Evolutionary conservation across 1,139 yeast species (phyloP), one percentile per base, ranked within the genome.

Genomic region (Taiozyma onychis): DNA sequence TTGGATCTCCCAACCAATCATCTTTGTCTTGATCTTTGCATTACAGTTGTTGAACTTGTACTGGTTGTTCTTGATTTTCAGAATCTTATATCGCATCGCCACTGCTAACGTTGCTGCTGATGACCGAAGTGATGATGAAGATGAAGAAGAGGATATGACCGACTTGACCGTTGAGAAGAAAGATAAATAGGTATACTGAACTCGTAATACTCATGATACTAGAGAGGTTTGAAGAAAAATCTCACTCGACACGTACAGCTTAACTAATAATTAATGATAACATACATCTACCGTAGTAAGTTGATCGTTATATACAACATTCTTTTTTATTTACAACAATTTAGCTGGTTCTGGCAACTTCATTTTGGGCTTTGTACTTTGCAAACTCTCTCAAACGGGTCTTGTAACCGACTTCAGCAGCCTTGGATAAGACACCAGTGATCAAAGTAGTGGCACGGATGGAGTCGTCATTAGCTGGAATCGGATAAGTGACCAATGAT

Each of bases 381-480:
- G 46, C 44, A 43, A 50, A 53, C 3, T 47, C 43, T n/a, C 47
- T 43, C 32, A 60, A 46, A 53, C 64, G 55, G 53, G 74, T 77
- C 44, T 74, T 68, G 51, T 83, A 73, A 42, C 99, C 99, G 47
- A 75, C 76, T 65, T 86, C 83, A 27, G 95, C 98, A 18, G 98
- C 90, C 63, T 78, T 83, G 24, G 95, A 84, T 58, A 93, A 75
- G 21, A 91, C 83, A 54, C 99, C 97, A 49, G 82, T 73, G 63
- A 93, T 78, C 60, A 93, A 73, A 57, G 87, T 85, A 5, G 86
- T 81, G 14, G 95, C 80, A 66, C 99, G 80, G 52, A 82, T 72
- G n/a, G 95, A 85, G 66, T 91, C 98, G 67, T 93, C 98, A 64
- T 93, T 93, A 55, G 95, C 95, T 27, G 99, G 98, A 58, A 93